phyloP scores from a whole-genome alignment of 2,329 filamentous ascomycete genomes.

The Nigrospora osmanthi region DNA sequence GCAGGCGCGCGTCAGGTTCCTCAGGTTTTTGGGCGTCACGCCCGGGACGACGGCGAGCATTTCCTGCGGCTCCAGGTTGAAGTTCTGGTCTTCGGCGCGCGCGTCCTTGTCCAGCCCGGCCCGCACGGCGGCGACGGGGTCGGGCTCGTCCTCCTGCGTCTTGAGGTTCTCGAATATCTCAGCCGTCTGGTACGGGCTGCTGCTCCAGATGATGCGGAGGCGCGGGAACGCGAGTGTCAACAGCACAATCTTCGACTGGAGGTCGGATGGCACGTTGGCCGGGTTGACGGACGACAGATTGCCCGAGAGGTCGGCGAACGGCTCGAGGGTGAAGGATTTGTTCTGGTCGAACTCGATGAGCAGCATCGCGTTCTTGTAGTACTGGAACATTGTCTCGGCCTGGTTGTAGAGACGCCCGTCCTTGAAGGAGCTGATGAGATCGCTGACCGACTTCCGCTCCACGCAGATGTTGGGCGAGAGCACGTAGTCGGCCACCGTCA shows the following conservation, averaged over 20 bases:
- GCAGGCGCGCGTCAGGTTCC: constrained; percentile 61
- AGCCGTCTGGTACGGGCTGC: constrained; percentile 87
- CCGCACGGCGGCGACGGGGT: constrained; percentile 79
- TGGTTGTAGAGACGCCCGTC: constrained; percentile 90
- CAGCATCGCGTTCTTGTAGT: constrained; percentile 85
- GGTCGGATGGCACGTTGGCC: constrained; percentile 56
- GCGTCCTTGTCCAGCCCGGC: constrained; percentile 65
- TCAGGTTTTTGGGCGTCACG: constrained; percentile 71
- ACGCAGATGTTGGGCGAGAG: constrained; percentile 86
- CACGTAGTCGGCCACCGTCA: constrained; percentile 95
- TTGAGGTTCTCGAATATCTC: constrained; percentile 96
- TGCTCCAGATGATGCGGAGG: constrained; percentile 89
- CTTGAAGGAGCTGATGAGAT: constrained; percentile 85
- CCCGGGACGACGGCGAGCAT: constrained; percentile 84
- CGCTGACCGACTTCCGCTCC: constrained; percentile 87
- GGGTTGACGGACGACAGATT: constrained; percentile 56
- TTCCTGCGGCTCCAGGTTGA: constrained; percentile 81
- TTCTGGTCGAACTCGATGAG: constrained; percentile 97
- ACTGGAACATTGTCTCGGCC: constrained; percentile 85
- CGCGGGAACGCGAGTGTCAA: constrained; percentile 87
- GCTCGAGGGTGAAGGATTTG: constrained; percentile 92
- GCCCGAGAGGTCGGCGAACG: constrained; percentile 60
- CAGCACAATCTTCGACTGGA: constrained; percentile 87
- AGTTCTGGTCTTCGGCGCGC: constrained; percentile 59
- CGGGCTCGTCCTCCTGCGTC: constrained; percentile 80